A percentile compares a stretch with the other conserved stretches of the same genome.
Evolutionary conservation across 73 alveolate genomes (phyloP).

Genomic region (Blepharisma japonicum): DNA sequence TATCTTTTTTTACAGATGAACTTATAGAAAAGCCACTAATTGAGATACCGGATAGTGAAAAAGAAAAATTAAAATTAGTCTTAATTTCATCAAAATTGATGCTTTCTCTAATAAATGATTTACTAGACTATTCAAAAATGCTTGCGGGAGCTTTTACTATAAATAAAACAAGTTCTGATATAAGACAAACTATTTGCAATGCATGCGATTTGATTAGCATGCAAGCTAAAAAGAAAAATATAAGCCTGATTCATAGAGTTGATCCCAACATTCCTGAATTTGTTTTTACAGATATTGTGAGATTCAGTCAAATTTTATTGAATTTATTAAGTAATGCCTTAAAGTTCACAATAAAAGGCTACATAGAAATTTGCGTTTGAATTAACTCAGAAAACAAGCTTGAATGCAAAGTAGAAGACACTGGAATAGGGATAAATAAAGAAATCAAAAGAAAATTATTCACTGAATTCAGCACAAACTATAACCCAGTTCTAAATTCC

Average conservation of each 20-base stretch:
- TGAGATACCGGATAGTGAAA: background rate
- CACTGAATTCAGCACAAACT: background rate
- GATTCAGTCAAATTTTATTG: conserved; percentile 7
- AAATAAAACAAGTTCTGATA: background rate
- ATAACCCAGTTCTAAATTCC: background rate
- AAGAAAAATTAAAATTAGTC: background rate
- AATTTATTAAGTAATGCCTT: conserved; percentile 7
- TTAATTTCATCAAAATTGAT: background rate
- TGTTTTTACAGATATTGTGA: background rate
- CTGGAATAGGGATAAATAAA: conserved; percentile 16
- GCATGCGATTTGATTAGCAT: too few relatives aligned
- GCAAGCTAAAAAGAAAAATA: too few relatives aligned
- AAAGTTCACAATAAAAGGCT: conserved; percentile 22
- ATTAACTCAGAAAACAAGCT: background rate
- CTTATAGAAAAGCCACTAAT: background rate
- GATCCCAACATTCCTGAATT: background rate
- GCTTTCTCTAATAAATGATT: conserved; percentile 19
- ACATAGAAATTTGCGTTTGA: background rate
- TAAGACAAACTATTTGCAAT: too few relatives aligned
- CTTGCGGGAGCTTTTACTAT: conserved; percentile 2
- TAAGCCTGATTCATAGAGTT: background rate
- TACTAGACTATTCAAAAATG: conserved; percentile 19
- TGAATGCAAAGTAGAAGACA: background rate
- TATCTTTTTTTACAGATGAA: background rate
- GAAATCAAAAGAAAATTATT: background rate